A percentile compares a stretch with the other conserved stretches of the same genome.
These are phyloP conservation scores for Colletotrichum trifolii DNA, from an alignment of 2,329 filamentous ascomycete species.

Conservation along the genomic window DNA sequence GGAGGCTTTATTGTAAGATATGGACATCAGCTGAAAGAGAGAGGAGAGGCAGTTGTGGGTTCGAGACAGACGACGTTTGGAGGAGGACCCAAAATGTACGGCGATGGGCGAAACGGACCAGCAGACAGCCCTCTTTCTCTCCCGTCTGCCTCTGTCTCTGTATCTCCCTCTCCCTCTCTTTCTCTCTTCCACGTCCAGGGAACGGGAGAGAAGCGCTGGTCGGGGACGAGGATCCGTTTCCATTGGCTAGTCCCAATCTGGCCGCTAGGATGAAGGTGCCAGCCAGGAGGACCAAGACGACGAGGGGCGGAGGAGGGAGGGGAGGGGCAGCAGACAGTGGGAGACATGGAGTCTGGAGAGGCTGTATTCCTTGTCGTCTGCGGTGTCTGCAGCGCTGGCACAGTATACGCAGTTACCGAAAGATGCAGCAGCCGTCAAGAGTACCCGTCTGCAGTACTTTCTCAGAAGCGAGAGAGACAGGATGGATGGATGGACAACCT, in stretches of 20 bases:
- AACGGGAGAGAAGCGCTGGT: conserved; percentile 31
- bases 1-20: conserved; percentile 18
- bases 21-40: conserved; percentile 23
- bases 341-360: too few species aligned
- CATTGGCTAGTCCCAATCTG: conserved; percentile 26
- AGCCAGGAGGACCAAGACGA: conserved; percentile 1
- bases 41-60: conserved; percentile 28
- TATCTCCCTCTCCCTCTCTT: too few species aligned
- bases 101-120: conserved; percentile 33
- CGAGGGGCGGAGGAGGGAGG: conserved; percentile 33
- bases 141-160: too few species aligned
- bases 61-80: conserved; percentile 31
- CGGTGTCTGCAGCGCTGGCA: too few species aligned
- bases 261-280: conserved; percentile 32
- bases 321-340: conserved; percentile 20
- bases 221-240: conserved; percentile 29
- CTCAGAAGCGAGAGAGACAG: conserved; percentile 14
- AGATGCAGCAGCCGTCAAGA: background rate
- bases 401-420: conserved; percentile 1
- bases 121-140: conserved; percentile 24
- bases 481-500: conserved; percentile 8
- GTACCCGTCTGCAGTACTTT: background rate
- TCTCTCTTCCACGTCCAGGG: conserved; percentile 16
- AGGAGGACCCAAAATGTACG: conserved; percentile 24
- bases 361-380: too few species aligned